These are phyloP conservation scores for Beverwykella pulmonaria DNA, from an alignment of 495 filamentous ascomycete genomes.

Conservation along the genomic window DNA sequence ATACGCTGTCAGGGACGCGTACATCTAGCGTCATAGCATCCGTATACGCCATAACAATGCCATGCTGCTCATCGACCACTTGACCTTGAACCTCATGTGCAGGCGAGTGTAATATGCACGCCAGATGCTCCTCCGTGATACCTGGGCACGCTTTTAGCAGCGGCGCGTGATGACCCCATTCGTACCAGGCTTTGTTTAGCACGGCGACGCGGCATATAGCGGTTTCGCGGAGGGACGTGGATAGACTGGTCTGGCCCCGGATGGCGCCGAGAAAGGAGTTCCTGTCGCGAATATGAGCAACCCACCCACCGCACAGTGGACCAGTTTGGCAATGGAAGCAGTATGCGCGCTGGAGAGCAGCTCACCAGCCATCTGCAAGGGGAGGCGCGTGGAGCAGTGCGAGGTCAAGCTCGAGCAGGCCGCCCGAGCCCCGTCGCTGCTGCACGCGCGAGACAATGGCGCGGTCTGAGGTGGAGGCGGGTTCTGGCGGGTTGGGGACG, in stretches of 20 bases:
- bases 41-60: constrained; percentile 43
- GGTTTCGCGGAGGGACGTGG: constrained; percentile 38
- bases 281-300: constrained; percentile 16
- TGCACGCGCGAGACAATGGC: constrained; percentile 43
- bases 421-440: constrained; percentile 37
- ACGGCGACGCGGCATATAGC: constrained; percentile 47
- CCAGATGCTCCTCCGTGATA: constrained; percentile 54
- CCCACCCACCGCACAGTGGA: too few relatives aligned
- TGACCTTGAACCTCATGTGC: constrained; percentile 38
- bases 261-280: constrained; percentile 46
- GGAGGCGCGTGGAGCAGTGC: constrained; percentile 45
- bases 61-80: constrained; percentile 33
- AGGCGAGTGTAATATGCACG: constrained; percentile 7
- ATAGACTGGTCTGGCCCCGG: constrained; percentile 40
- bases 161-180: constrained; percentile 44
- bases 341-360: not conserved
- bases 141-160: constrained; percentile 46
- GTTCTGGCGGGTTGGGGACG: constrained; percentile 39
- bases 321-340: not conserved
- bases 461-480: constrained; percentile 21
- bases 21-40: constrained; percentile 44
- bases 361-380: constrained; percentile 46
- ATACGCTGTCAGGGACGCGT: constrained; percentile 39
- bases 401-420: constrained; percentile 45
- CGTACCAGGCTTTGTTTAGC: constrained; percentile 44